phyloP scores from a whole-genome alignment of 2,329 filamentous ascomycete genomes.

The Emydomyces testavorans region DNA sequence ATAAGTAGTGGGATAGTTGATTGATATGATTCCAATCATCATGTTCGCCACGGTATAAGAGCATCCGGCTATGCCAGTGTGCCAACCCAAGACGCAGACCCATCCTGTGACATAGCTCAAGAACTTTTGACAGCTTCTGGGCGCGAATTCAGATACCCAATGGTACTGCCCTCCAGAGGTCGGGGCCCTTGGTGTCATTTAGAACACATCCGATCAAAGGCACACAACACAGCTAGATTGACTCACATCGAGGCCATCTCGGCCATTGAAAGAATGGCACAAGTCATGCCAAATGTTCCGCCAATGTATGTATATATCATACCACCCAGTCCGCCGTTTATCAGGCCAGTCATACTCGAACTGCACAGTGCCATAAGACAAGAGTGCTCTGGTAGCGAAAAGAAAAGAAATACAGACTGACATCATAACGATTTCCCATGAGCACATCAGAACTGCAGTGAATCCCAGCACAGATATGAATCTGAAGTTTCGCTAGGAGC shows the following conservation, averaged over 20 bases:
- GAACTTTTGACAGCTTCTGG: constrained; percentile 25
- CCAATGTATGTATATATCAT: constrained; percentile 15
- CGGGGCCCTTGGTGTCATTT: constrained; percentile 23
- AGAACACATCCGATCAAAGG: constrained; percentile 7
- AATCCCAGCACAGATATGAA: constrained; percentile 28
- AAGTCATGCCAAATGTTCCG: constrained; percentile 9
- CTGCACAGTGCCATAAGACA: neutral
- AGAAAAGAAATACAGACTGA: neutral
- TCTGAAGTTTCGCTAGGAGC: constrained; percentile 26
- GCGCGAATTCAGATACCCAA: constrained; percentile 30
- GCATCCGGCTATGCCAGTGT: constrained; percentile 21
- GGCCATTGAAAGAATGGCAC: constrained; percentile 12
- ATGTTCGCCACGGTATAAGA: constrained; percentile 25
- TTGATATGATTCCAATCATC: constrained; percentile 25
- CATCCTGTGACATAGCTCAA: constrained; percentile 26
- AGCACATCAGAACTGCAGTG: constrained; percentile 18
- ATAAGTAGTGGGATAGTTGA: constrained; percentile 23
- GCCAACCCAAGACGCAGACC: constrained; percentile 25
- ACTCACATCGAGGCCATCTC: constrained; percentile 17
- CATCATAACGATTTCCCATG: constrained; percentile 15
- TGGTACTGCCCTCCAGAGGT: constrained; percentile 30
- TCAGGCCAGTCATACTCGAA: constrained; percentile 10
- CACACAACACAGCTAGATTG: constrained; percentile 19
- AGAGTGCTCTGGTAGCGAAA: neutral
- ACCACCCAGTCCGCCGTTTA: constrained; percentile 11